A percentile compares a stretch with the other conserved stretches of the same genome.
Conservation (phyloP, 2,329 filamentous ascomycete species). For the Phyllosticta capitalensis region DNA sequence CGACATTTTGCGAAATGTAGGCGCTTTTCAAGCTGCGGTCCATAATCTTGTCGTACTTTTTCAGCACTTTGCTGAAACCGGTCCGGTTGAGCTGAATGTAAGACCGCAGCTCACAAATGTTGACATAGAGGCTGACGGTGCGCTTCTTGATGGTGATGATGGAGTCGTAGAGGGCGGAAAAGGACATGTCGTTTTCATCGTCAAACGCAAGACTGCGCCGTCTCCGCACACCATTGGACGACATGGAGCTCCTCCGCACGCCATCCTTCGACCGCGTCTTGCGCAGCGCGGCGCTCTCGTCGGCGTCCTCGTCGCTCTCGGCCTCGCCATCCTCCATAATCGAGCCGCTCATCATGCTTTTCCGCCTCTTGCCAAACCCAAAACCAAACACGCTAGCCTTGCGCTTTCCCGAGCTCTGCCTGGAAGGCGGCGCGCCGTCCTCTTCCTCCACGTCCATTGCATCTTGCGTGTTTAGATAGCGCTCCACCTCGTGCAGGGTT, state of each 20-base stretch:
- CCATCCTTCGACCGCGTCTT: constrained; percentile 26
- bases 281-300: constrained; percentile 35
- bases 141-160: constrained; percentile 89
- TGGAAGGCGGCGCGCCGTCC: constrained; percentile 26
- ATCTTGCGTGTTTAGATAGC: constrained; percentile 51
- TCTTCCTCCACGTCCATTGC: constrained; percentile 27
- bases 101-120: constrained; percentile 88
- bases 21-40: constrained; percentile 67
- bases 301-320: constrained; percentile 54
- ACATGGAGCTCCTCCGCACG: constrained; percentile 15
- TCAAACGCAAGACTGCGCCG: constrained; percentile 60
- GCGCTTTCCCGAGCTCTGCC: constrained; percentile 30
- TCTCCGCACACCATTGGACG: constrained; percentile 25
- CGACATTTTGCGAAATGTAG: constrained; percentile 68
- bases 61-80: constrained; percentile 90
- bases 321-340: constrained; percentile 46
- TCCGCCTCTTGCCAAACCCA: constrained; percentile 37
- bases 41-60: constrained; percentile 97
- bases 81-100: constrained; percentile 95
- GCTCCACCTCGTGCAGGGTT: constrained; percentile 63
- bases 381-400: constrained; percentile 45
- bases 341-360: constrained; percentile 34
- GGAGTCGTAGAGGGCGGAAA: constrained; percentile 58
- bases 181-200: constrained; percentile 67
- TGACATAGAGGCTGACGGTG: constrained; percentile 77